A percentile compares a stretch with the other conserved stretches of the same genome.
Evolutionary conservation across 139 green algal species (phyloP).

Genomic region (Chlorella ohadii): DNA sequence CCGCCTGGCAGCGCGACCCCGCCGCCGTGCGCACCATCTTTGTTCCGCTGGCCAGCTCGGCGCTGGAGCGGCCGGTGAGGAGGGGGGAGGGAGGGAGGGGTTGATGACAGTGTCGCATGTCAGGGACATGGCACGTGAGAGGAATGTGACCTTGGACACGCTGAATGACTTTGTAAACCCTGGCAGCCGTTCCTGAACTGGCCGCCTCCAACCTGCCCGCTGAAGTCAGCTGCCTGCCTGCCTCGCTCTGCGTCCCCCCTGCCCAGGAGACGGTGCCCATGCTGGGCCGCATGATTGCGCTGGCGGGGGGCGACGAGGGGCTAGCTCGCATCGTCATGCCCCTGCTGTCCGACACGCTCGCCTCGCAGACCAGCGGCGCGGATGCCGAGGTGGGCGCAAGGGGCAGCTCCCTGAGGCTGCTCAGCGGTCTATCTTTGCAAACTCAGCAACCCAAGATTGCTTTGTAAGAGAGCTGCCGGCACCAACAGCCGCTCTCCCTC

Average conservation of each 20-base stretch:
- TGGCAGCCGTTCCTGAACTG: no score
- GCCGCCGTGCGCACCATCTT: conserved; percentile 15
- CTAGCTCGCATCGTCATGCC: conserved; percentile 37
- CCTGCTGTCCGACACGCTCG: conserved; percentile 39
- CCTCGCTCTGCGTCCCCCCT: background rate
- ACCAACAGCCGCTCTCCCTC: background rate
- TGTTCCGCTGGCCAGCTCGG: conserved; percentile 29
- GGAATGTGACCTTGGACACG: no score
- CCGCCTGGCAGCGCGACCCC: conserved; percentile 17
- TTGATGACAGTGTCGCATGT: no score
- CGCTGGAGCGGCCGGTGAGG: conserved; percentile 25
- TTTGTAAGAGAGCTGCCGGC: no score
- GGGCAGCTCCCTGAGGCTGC: no score
- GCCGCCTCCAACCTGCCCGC: no score
- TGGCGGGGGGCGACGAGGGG: conserved; percentile 31
- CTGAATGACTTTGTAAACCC: background rate
- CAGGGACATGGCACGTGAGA: no score
- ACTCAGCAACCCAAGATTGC: no score
- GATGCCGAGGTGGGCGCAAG: conserved; percentile 23
- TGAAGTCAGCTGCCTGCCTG: background rate
- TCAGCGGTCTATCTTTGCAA: no score
- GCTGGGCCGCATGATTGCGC: conserved; percentile 31
- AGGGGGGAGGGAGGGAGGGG: no score
- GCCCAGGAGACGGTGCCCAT: conserved; percentile 22
- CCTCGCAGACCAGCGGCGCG: conserved; percentile 9